Conservation (phyloP, 2,329 filamentous ascomycete species). For the Stagonosporopsis vannaccii region DNA sequence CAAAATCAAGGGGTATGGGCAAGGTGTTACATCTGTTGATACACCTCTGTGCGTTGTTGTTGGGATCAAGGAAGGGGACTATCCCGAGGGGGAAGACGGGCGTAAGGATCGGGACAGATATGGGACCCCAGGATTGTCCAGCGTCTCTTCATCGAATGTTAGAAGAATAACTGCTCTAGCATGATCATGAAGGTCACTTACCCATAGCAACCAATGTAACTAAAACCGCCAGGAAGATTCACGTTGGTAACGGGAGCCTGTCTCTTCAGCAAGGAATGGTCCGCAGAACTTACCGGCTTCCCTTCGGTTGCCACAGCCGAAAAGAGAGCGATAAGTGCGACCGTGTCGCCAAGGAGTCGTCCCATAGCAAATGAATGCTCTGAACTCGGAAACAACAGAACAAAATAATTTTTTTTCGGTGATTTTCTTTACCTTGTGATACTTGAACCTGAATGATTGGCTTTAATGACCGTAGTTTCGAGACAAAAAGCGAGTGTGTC, state of each 20-base stretch:
- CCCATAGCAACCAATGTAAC: not conserved
- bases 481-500: not conserved
- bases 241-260: not conserved
- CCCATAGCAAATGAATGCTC: not conserved
- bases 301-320: not conserved
- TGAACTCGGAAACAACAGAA: not conserved
- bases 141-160: too few relatives aligned
- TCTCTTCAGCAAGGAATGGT: not conserved
- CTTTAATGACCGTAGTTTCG: not conserved
- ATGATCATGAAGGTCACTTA: not conserved
- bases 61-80: too few relatives aligned
- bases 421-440: not conserved
- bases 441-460: not conserved
- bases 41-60: too few relatives aligned
- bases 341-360: not conserved
- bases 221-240: not conserved
- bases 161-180: too few relatives aligned
- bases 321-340: not conserved
- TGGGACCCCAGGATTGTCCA: too few relatives aligned
- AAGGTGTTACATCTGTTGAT: too few relatives aligned
- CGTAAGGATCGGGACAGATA: too few relatives aligned
- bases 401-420: not conserved
- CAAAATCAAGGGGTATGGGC: too few relatives aligned
- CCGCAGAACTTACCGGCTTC: not conserved
- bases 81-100: too few relatives aligned